Evolutionary conservation across 1,139 yeast genomes (phyloP).

Genomic region (Zygosaccharomyces sapae): DNA sequence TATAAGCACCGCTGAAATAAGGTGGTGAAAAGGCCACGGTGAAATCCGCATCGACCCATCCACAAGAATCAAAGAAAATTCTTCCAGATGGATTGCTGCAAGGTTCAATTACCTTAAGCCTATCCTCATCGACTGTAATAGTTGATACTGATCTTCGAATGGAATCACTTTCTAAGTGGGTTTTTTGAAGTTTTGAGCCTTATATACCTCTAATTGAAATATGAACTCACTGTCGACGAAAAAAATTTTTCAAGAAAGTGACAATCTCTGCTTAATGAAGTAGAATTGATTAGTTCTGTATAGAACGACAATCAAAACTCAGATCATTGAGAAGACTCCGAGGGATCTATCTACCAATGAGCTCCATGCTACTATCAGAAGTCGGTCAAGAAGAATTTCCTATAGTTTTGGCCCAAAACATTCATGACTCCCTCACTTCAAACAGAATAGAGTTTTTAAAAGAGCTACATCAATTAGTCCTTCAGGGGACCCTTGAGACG

Average conservation of each 20-base stretch:
- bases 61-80: not conserved
- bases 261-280: not conserved
- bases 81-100: conserved; percentile 21
- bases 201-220: not conserved
- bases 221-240: conserved; percentile 12
- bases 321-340: conserved; percentile 2
- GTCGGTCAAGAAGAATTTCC: conserved; percentile 24
- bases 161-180: not conserved
- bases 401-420: conserved; percentile 19
- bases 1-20: conserved; percentile 31
- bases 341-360: not conserved
- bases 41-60: conserved; percentile 36
- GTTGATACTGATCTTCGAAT: conserved; percentile 46
- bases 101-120: conserved; percentile 46
- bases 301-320: conserved; percentile 6
- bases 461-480: conserved; percentile 17
- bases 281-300: not conserved
- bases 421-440: conserved; percentile 22
- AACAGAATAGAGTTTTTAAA: conserved; percentile 23
- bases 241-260: conserved; percentile 16
- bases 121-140: conserved; percentile 64
- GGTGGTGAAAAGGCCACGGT: conserved; percentile 42
- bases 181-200: not conserved
- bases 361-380: conserved; percentile 3
- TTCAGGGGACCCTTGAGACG: conserved; percentile 19